These are phyloP conservation scores for Imleria badia DNA, from an alignment of 768 basidiomycete species.

Conservation along the genomic window DNA sequence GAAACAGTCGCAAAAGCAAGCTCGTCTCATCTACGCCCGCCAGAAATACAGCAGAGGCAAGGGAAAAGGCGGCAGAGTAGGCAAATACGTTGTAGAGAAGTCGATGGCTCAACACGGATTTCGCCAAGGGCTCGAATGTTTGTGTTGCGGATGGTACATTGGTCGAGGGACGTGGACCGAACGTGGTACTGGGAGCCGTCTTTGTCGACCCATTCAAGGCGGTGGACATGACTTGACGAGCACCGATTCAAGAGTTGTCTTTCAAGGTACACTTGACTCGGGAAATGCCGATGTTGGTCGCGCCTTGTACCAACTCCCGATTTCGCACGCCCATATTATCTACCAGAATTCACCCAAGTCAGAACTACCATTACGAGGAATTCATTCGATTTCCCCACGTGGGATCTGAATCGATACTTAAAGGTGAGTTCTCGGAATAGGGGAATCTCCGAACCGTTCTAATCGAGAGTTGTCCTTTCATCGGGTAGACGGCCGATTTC, in stretches of 20 bases:
- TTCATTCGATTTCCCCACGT: no score
- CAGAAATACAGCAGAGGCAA: slow-evolving; percentile 40
- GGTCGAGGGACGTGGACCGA: slow-evolving; percentile 47
- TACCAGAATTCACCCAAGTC: no score
- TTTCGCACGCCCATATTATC: no score
- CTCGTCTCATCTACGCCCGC: slow-evolving; percentile 14
- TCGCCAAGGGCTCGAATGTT: slow-evolving; percentile 65
- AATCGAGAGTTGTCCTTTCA: no score
- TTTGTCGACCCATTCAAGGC: background rate
- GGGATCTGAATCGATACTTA: no score
- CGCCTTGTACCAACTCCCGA: no score
- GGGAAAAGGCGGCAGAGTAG: slow-evolving; percentile 48
- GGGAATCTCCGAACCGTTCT: no score
- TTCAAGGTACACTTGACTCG: background rate
- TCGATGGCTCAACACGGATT: slow-evolving; percentile 59
- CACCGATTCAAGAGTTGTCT: background rate
- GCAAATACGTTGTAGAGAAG: slow-evolving; percentile 55
- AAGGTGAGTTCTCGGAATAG: no score
- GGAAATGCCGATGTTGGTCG: background rate
- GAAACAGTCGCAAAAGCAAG: slow-evolving; percentile 38
- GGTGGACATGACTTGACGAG: slow-evolving; percentile 6
- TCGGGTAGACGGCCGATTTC: no score
- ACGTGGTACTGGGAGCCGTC: slow-evolving; percentile 19
- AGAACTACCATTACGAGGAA: no score
- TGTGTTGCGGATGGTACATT: slow-evolving; percentile 57